Base-by-base conservation (phyloP, 139 green algal genomes). In the Trebouxia sp. region DNA sequence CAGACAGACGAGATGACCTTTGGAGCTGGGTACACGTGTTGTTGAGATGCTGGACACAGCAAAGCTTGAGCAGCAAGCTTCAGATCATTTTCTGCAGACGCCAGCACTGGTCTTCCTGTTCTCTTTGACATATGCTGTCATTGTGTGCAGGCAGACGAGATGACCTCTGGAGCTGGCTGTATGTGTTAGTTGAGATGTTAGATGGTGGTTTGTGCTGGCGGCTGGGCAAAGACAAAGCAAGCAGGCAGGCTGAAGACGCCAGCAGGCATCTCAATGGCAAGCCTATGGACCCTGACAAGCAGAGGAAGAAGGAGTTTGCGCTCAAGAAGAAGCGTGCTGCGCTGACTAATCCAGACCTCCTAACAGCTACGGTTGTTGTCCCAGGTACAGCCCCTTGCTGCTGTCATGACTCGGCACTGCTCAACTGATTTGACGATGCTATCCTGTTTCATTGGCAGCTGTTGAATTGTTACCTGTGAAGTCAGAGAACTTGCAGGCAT, bases 151-250 rank as follows among this genome's bases (percentile, higher is more conserved):
- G n/a, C n/a, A n/a, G n/a, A n/a, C n/a, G n/a, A n/a, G n/a, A n/a
- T n/a, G n/a, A n/a, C n/a, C n/a, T n/a, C n/a, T n/a, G n/a, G n/a
- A n/a, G n/a, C 56, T 94, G 96, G 90, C 80, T 97, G 1, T 98
- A 97, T 79, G 91, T 94, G 55, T 45, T 98, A 70, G 87, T 93
- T 10, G 94, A 98, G 87, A 84, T 97, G 48, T 10, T 94, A 20
- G 80, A 85, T 14, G 91, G 91, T 0, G 66, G 78, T 7, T 79
- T 92, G 35, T 86, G 88, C n/a, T 92, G 88, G 88, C 79, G 74
- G 38, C 30, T 43, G 72, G 14, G 42, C 38, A 70, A 24, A 32
- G n/a, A n/a, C n/a, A n/a, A n/a, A n/a, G n/a, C n/a, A n/a, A n/a
- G 41, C 20, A 65, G 42, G 47, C 42, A 43, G 22, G 47, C 45